A percentile compares a stretch with the other conserved stretches of the same genome.
Conservation (phyloP, 495 filamentous ascomycete genomes). For the Hyphodiscus hymeniophilus region DNA sequence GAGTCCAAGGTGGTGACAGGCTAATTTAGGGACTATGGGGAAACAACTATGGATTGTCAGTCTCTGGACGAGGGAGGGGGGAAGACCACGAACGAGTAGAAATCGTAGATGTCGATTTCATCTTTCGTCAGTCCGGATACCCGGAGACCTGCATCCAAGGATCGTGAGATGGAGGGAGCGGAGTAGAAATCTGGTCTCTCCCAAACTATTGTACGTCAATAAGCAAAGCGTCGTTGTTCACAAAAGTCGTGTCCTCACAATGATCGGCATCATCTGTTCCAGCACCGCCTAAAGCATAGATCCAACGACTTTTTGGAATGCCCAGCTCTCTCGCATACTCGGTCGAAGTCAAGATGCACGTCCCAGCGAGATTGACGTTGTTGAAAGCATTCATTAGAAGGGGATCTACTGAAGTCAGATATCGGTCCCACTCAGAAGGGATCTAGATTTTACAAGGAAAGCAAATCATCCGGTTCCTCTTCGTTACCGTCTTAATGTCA, state of each 20-base stretch:
- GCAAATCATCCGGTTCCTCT: slow-evolving; percentile 48
- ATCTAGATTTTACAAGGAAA: slow-evolving; percentile 44
- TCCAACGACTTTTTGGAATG: slow-evolving; percentile 41
- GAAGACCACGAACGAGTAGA: slow-evolving; percentile 41
- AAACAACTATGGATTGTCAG: slow-evolving; percentile 33
- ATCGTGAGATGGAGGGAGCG: slow-evolving; percentile 40
- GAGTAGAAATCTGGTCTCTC: slow-evolving; percentile 42
- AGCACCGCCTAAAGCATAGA: slow-evolving; percentile 47
- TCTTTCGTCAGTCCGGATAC: slow-evolving; percentile 28
- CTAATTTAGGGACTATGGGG: slow-evolving; percentile 51
- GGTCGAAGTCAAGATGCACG: slow-evolving; percentile 43
- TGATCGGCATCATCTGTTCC: slow-evolving; percentile 38
- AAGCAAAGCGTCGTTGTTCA: no score
- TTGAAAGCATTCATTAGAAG: slow-evolving; percentile 57
- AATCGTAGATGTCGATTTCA: slow-evolving; percentile 45
- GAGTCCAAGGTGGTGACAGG: slow-evolving; percentile 41
- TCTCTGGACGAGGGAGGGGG: not conserved
- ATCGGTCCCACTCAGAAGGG: no score
- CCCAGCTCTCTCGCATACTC: slow-evolving; percentile 39
- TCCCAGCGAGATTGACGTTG: slow-evolving; percentile 44
- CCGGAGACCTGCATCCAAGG: slow-evolving; percentile 36
- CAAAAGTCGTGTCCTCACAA: no score
- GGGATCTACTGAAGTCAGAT: slow-evolving; percentile 38
- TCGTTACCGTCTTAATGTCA: slow-evolving; percentile 34
- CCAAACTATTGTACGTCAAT: slow-evolving; percentile 38